A percentile compares a stretch with the other conserved stretches of the same genome.
Evolutionary conservation across 129 eudicot genomes (phyloP).

Genomic region (Escallonia rubra): DNA sequence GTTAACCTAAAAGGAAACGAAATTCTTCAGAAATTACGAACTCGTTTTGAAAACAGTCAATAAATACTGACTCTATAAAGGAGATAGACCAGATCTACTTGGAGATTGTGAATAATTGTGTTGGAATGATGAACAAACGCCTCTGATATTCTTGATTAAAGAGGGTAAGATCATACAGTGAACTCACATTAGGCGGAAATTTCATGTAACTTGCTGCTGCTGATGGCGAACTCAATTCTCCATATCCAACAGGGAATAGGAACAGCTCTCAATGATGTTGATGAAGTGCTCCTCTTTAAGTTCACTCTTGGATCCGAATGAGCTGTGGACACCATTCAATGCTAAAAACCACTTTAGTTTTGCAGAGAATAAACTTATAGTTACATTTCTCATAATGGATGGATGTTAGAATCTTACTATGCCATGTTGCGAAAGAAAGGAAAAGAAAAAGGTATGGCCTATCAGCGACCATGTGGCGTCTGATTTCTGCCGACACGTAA

Average conservation of each 20-base stretch:
- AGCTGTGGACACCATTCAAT: not conserved
- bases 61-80: not conserved
- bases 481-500: constrained; percentile 5
- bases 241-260: constrained; percentile 6
- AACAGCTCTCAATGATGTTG: constrained; percentile 14
- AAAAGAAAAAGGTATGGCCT: constrained; percentile 60
- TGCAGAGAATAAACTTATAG: constrained; percentile 1
- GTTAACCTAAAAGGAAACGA: not conserved
- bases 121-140: not conserved
- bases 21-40: not conserved
- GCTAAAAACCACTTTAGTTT: not conserved
- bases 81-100: constrained; percentile 11
- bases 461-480: constrained; percentile 50
- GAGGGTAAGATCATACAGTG: constrained; percentile 12
- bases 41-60: not conserved
- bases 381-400: constrained; percentile 22
- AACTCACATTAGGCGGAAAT: constrained; percentile 29
- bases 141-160: not conserved
- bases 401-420: constrained; percentile 45
- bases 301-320: constrained; percentile 10
- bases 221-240: not conserved
- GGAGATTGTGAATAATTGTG: not conserved
- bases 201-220: constrained; percentile 31
- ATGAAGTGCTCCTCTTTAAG: constrained; percentile 22
- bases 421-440: constrained; percentile 40